A percentile compares a stretch with the other conserved stretches of the same genome.
These are phyloP conservation scores for Pseudozyma sp. DNA, from an alignment of 1,284 basidiomycete species.

Conservation along the genomic window DNA sequence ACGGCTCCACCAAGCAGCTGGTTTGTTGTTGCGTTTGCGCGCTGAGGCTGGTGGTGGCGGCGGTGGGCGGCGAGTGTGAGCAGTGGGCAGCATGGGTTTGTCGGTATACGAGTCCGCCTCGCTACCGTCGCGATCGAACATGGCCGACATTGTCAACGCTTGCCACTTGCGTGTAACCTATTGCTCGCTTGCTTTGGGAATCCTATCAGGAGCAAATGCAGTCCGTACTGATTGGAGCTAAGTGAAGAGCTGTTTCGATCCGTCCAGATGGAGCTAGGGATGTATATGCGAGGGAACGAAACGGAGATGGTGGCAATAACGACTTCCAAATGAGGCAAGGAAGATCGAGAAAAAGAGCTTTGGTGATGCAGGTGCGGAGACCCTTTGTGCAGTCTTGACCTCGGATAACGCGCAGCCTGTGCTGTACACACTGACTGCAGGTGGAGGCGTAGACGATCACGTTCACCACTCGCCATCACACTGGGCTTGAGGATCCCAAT, in stretches of 20 bases:
- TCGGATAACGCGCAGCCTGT: neutral
- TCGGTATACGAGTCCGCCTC: slow-evolving; percentile 16
- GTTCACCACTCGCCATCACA: too few relatives aligned
- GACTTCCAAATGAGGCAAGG: too few relatives aligned
- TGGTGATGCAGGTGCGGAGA: neutral
- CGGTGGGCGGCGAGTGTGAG: neutral
- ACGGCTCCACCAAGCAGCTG: slow-evolving; percentile 15
- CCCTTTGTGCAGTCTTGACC: neutral
- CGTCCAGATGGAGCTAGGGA: neutral
- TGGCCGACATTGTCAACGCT: neutral
- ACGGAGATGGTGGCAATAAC: neutral
- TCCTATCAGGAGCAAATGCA: neutral
- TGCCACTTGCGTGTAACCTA: neutral
- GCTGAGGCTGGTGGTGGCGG: neutral
- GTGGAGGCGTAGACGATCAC: too few relatives aligned
- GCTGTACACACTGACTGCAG: too few relatives aligned
- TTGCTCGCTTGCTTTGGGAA: neutral
- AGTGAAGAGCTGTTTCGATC: too few relatives aligned
- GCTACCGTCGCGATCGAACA: neutral
- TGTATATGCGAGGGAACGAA: neutral
- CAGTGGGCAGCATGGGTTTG: slow-evolving; percentile 23
- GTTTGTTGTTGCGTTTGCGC: slow-evolving; percentile 1
- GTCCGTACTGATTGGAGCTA: too few relatives aligned
- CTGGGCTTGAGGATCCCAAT: too few relatives aligned
- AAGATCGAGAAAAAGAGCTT: too few relatives aligned